These are phyloP conservation scores for Exsudoporus frostii DNA, from an alignment of 768 basidiomycete genomes.

Conservation along the genomic window DNA sequence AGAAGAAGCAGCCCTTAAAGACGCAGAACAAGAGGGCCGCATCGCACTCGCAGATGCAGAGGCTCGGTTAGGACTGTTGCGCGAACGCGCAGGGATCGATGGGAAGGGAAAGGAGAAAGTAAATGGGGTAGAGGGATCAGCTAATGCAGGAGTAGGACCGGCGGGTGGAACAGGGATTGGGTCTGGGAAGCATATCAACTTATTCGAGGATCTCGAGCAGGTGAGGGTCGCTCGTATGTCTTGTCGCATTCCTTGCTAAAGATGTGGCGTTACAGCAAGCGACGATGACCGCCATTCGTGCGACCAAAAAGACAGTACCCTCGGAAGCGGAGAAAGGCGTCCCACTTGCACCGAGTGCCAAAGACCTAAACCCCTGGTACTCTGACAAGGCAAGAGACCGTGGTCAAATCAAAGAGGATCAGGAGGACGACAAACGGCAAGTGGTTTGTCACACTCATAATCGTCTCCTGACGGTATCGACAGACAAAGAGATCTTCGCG, in stretches of 20 bases:
- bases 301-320: constrained; percentile 45
- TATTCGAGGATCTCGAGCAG: constrained; percentile 80
- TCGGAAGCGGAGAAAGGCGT: constrained; percentile 68
- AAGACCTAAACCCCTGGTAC: constrained; percentile 86
- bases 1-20: constrained; percentile 66
- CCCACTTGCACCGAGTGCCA: constrained; percentile 66
- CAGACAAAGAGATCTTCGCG: constrained; percentile 61
- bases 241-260: background rate
- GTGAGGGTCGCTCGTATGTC: constrained; percentile 33
- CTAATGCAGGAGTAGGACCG: background rate
- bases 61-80: constrained; percentile 63
- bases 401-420: constrained; percentile 28
- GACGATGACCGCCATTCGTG: constrained; percentile 43
- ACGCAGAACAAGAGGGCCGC: constrained; percentile 66
- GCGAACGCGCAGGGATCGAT: constrained; percentile 55
- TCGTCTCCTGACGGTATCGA: background rate
- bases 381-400: constrained; percentile 29
- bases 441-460: background rate
- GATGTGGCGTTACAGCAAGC: constrained; percentile 36
- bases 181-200: constrained; percentile 71
- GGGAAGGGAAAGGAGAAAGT: constrained; percentile 37
- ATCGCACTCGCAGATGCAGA: constrained; percentile 80
- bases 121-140: constrained; percentile 24
- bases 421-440: constrained; percentile 37
- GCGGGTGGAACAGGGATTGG: constrained; percentile 1